Conservation (phyloP, 352 stramenopile genomes). For the Globisporangium acanthophoron region DNA sequence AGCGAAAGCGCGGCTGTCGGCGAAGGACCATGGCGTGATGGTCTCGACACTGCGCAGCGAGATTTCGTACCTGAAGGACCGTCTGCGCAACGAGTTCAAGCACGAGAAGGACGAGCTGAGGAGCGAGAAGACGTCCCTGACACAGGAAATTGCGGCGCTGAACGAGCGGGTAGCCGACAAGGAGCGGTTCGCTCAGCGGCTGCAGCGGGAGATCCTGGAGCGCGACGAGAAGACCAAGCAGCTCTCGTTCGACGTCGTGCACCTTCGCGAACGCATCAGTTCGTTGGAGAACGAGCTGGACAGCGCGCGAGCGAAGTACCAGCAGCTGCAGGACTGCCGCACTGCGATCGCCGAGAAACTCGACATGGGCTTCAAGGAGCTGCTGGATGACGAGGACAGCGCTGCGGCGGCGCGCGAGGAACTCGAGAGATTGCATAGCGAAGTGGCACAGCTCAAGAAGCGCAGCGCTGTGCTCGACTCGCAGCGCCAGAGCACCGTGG, state of each 20-base stretch:
- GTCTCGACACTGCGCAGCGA: conserved; percentile 59
- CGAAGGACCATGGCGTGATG: conserved; percentile 48
- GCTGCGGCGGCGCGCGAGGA: conserved; percentile 35
- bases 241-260: conserved; percentile 27
- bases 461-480: conserved; percentile 21
- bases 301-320: conserved; percentile 36
- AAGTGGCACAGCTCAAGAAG: conserved; percentile 39
- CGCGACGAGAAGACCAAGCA: conserved; percentile 38
- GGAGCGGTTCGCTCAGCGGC: conserved; percentile 26
- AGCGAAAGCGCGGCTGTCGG: conserved; percentile 30
- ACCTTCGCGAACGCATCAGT: conserved; percentile 34
- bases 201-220: conserved; percentile 36
- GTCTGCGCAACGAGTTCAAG: conserved; percentile 54
- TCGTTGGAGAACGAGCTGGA: conserved; percentile 34
- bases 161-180: conserved; percentile 37
- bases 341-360: conserved; percentile 51
- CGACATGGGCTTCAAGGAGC: conserved; percentile 62
- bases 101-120: conserved; percentile 48
- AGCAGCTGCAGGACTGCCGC: conserved; percentile 47
- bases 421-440: conserved; percentile 35
- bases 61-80: conserved; percentile 51
- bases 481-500: conserved; percentile 19
- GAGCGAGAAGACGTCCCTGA: conserved; percentile 30
- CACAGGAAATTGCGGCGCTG: conserved; percentile 35
- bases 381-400: conserved; percentile 59